Base-by-base conservation (phyloP, 805 yeast genomes). In the Saccharomycopsis fermentans region DNA sequence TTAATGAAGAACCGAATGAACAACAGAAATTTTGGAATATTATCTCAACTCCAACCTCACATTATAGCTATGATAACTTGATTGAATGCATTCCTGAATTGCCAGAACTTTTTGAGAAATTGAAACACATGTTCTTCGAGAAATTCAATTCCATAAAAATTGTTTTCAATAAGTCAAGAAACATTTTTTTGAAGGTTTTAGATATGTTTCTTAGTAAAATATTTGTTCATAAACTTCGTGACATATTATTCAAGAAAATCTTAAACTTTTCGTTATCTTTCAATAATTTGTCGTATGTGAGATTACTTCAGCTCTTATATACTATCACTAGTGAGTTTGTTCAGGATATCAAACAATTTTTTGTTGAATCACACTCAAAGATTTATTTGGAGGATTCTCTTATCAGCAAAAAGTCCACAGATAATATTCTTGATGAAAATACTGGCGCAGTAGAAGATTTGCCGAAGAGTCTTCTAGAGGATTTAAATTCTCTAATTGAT, bases 101-200 rank as follows among this genome's bases (percentile, higher is more conserved):
- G 4, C 75, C 77, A 19, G 69, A 71, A 12, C 69, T 86, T 40
- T 72, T 88, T 24, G 79, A 80, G 56, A 82, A 83, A 47, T 75
- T 83, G 47, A 76, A 78, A 54, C 75, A 80, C 2, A 81, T 85
- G 8, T 78, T 89, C 24, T 78, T 80, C 60, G 80, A 83, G 21
- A 96, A 91, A 69, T 84, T 92, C 0, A 81, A 83, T 51, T 77
- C 87, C 47, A 86, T 90, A 19, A 75, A 78, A 54, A 83, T 82
- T 55, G 92, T 90, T 0, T 94, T 94, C 67, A 81, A 76, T 77
- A 79, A 36, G 96, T 90, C 1, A 68, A 90, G 50, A 78, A 81
- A 55, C 77, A 84, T 4, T 86, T 92, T 66, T 73, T 88, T 37
- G 88, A 86, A 66, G 78, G 47, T 62, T n/a, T 56, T 62, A 32